Base-by-base conservation (phyloP, 495 filamentous ascomycete species). In the Bacidia gigantensis region DNA sequence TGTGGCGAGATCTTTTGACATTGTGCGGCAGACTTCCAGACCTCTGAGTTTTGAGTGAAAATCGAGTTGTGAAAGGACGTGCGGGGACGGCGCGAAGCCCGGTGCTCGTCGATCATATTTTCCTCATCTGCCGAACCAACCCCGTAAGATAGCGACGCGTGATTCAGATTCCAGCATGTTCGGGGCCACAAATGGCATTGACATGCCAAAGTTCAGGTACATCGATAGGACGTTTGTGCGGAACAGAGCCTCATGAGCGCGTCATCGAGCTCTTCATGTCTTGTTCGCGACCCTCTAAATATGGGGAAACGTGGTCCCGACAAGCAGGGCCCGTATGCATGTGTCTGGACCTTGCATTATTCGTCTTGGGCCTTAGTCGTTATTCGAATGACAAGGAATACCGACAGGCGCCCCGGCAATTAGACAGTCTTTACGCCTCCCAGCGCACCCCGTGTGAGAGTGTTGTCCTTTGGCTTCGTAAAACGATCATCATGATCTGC, bases 271-370 rank as follows among this genome's bases (percentile, higher is more conserved):
- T 44, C 41, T n/a, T 44, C 41, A 44, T 22, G 41, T 44, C 14
- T 22, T 44, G 29, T 44, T 44, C 20, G 41, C 41, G 20, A 17
- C 41, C 5, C 9, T 44, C 17, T 44, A 17, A 22, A 17, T 22
- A 17, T 44, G 41, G 41, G 41, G 20, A 17, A n/a, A 44, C 20
- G 41, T 17, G 12, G 41, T 44, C 17, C 41, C 41, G 41, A 22
- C 12, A 9, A 44, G 41, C 41, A 44, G 41, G 41, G 12, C 7
- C 41, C 41, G 41, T n/a, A 44, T 44, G 41, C 41, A 44, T n/a
- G 14, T 44, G 41, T 44, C 41, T 44, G 41, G 41, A 35, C 41
- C 41, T 44, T 44, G 41, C 41, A 44, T 44, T 44, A 9, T 44
- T 44, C 41, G 7, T 44, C 20, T 22, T 44, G 29, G 29, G 29